Percentiles rank a stretch among this genome's conserved stretches.
These are phyloP conservation scores for Mimosa bimucronata DNA, from an alignment of 306 rosid genomes.

Conservation along the genomic window DNA sequence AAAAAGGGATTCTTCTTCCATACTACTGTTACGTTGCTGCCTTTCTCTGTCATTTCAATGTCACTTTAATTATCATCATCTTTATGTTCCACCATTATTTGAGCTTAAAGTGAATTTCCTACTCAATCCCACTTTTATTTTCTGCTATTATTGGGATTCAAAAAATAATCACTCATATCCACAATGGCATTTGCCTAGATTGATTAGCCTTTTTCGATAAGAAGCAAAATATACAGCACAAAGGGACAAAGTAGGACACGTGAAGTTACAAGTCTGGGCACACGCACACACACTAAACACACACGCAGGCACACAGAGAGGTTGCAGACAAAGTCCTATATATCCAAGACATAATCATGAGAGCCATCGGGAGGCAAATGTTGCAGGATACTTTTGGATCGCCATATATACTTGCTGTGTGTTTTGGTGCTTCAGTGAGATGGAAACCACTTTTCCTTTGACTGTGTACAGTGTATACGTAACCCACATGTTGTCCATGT, in stretches of 20 bases:
- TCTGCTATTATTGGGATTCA: not conserved
- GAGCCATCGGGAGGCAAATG: not conserved
- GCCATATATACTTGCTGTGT: conserved; percentile 4
- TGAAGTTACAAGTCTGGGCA: conserved; percentile 9
- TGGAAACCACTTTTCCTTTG: conserved; percentile 63
- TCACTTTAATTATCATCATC: conserved; percentile 4
- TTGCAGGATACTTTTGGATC: not conserved
- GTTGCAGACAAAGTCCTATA: not conserved
- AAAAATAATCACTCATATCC: not conserved
- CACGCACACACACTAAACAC: not conserved
- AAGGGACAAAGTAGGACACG: not conserved
- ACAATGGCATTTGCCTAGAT: not conserved
- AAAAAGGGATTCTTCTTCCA: not conserved
- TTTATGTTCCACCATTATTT: conserved; percentile 10
- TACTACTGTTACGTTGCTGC: not conserved
- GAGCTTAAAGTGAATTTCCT: conserved; percentile 30
- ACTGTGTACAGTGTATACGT: not conserved
- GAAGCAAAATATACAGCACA: not conserved
- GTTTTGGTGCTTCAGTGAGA: conserved; percentile 59
- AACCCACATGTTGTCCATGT: not conserved
- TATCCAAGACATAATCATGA: conserved; percentile 3
- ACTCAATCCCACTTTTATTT: conserved; percentile 18
- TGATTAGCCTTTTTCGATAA: not conserved
- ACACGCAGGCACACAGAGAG: conserved; percentile 17
- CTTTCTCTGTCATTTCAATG: conserved; percentile 28